phyloP scores from a whole-genome alignment of 805 yeast species.

The Ogataea siamensis region DNA sequence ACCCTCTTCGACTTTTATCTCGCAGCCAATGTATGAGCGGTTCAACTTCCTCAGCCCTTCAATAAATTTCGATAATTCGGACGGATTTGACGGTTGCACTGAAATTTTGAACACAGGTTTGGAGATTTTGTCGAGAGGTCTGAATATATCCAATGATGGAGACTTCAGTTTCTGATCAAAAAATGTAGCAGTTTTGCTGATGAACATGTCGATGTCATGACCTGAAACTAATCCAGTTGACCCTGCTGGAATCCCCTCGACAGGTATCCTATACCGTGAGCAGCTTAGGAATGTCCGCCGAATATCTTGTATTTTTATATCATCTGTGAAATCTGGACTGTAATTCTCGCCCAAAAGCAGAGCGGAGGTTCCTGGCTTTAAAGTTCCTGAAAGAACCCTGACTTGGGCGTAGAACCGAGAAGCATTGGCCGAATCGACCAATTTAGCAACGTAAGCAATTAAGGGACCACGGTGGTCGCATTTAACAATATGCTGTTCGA shows the following conservation, averaged over 20 bases:
- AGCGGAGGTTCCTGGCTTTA: conserved; percentile 47
- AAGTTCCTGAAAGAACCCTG: conserved; percentile 59
- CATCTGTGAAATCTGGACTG: conserved; percentile 51
- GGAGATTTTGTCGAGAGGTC: conserved; percentile 42
- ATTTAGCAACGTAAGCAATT: conserved; percentile 56
- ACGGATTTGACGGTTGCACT: conserved; percentile 75
- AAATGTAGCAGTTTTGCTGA: conserved; percentile 63
- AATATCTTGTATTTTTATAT: conserved; percentile 41
- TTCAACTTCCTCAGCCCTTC: conserved; percentile 65
- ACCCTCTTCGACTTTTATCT: conserved; percentile 76
- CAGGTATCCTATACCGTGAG: conserved; percentile 64
- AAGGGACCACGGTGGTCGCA: conserved; percentile 43
- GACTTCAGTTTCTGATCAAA: conserved; percentile 30
- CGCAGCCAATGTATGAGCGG: conserved; percentile 63
- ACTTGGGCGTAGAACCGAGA: conserved; percentile 53
- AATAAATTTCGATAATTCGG: conserved; percentile 70
- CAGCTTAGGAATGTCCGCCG: conserved; percentile 53
- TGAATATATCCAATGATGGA: conserved; percentile 34
- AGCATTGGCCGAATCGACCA: conserved; percentile 55
- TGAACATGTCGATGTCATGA: conserved; percentile 44
- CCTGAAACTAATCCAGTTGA: conserved; percentile 69
- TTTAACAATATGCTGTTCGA: conserved; percentile 22
- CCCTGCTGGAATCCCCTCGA: conserved; percentile 58
- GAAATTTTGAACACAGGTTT: conserved; percentile 76
- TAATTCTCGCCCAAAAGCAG: conserved; percentile 56